phyloP scores from a whole-genome alignment of 2,329 filamentous ascomycete genomes.

The Acrocalymma vagum region DNA sequence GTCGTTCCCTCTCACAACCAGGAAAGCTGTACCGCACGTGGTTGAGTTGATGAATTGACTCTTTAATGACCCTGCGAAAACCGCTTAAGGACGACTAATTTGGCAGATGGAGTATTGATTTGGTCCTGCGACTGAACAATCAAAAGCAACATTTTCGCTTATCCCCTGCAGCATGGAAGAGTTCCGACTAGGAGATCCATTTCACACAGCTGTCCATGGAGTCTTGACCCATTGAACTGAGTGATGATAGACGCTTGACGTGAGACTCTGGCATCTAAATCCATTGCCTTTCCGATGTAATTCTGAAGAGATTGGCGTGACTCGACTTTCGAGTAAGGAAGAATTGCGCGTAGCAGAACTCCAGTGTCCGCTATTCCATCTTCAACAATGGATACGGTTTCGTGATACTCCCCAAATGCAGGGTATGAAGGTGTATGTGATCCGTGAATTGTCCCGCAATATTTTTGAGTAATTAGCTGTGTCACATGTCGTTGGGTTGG shows the following conservation, averaged over 20 bases:
- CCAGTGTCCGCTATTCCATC: constrained; percentile 11
- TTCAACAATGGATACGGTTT: not conserved
- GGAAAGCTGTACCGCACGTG: constrained; percentile 12
- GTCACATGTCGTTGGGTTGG: no score
- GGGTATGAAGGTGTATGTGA: constrained; percentile 13
- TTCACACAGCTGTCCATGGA: not conserved
- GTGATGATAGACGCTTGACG: constrained; percentile 11
- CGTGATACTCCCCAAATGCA: constrained; percentile 11
- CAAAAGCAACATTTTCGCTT: constrained; percentile 1
- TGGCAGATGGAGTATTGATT: constrained; percentile 10
- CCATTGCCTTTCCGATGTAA: constrained; percentile 12
- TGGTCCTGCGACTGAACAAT: constrained; percentile 7
- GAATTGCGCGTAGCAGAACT: constrained; percentile 9
- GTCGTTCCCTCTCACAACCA: constrained; percentile 4
- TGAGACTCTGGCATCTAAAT: constrained; percentile 14
- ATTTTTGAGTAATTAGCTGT: no score
- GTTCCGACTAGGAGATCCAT: not conserved
- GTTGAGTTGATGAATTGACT: constrained; percentile 12
- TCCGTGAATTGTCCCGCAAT: constrained; percentile 12
- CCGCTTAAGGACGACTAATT: not conserved
- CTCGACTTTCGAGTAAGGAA: constrained; percentile 9
- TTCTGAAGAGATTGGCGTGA: constrained; percentile 10
- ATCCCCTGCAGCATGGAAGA: constrained; percentile 5
- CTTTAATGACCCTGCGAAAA: constrained; percentile 1
- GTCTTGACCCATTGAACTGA: not conserved